phyloP scores from a whole-genome alignment of 2,329 filamentous ascomycete genomes.

The Ophiostoma quercus region DNA sequence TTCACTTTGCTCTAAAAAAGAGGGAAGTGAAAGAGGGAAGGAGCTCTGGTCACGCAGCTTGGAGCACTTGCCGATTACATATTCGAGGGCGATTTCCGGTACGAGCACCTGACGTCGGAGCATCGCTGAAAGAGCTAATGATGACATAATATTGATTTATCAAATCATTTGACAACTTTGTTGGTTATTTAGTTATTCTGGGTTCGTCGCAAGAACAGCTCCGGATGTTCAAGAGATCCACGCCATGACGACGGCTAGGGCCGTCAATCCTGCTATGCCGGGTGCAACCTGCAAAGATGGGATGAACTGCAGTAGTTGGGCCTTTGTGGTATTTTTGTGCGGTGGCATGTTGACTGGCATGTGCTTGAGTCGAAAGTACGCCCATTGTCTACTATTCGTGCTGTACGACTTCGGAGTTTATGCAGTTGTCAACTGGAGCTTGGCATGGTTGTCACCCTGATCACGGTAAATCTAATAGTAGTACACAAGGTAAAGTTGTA shows the following conservation, averaged over 20 bases:
- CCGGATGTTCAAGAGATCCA: neutral
- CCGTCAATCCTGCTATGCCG: neutral
- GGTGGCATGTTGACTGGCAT: too few relatives aligned
- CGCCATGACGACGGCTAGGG: neutral
- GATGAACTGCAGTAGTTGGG: neutral
- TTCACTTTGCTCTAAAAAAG: neutral
- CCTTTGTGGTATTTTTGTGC: too few relatives aligned
- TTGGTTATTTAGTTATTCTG: too few relatives aligned
- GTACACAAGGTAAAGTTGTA: neutral
- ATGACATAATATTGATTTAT: neutral
- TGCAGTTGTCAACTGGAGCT: neutral
- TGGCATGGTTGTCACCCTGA: neutral
- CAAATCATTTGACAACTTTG: neutral
- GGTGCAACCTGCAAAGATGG: neutral
- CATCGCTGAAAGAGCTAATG: neutral
- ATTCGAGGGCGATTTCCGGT: neutral
- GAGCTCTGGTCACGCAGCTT: neutral
- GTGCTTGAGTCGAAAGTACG: too few relatives aligned
- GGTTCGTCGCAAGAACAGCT: too few relatives aligned
- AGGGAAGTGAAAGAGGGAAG: neutral
- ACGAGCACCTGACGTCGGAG: neutral
- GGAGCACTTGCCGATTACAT: conserved; percentile 5
- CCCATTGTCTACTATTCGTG: too few relatives aligned
- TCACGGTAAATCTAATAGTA: neutral
- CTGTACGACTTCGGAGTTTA: neutral